These are phyloP conservation scores for Blastocystis sp. DNA, from an alignment of 352 stramenopile species.

Conservation along the genomic window DNA sequence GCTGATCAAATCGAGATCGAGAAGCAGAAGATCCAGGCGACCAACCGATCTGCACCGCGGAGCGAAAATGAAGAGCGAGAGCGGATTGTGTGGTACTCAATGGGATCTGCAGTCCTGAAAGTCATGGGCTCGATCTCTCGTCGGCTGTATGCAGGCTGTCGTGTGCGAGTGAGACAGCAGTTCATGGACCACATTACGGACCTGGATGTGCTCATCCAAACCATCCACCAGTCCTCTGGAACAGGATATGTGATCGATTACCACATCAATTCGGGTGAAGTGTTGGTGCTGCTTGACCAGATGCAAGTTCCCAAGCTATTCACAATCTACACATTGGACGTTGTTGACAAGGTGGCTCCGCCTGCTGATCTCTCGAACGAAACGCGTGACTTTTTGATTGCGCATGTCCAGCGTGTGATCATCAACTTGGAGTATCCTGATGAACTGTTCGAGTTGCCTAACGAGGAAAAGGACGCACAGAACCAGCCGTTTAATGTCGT, in stretches of 20 bases:
- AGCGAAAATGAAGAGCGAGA: slow-evolving; percentile 58
- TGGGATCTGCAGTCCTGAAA: slow-evolving; percentile 57
- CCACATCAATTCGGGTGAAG: slow-evolving; percentile 46
- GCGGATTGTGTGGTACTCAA: slow-evolving; percentile 60
- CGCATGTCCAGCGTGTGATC: slow-evolving; percentile 53
- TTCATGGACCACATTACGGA: slow-evolving; percentile 61
- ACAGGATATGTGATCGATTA: slow-evolving; percentile 62
- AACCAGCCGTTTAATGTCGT: slow-evolving; percentile 35
- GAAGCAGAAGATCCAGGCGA: slow-evolving; percentile 24
- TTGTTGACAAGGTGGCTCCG: slow-evolving; percentile 50
- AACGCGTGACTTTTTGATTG: slow-evolving; percentile 45
- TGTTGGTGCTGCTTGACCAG: slow-evolving; percentile 59
- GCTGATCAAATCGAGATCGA: slow-evolving; percentile 53
- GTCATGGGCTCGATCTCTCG: slow-evolving; percentile 58
- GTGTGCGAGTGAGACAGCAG: slow-evolving; percentile 45
- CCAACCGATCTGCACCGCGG: neutral
- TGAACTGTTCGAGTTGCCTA: slow-evolving; percentile 44
- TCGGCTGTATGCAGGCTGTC: slow-evolving; percentile 54
- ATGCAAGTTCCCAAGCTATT: slow-evolving; percentile 59
- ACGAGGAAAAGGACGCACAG: neutral
- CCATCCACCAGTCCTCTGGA: slow-evolving; percentile 51
- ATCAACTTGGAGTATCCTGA: slow-evolving; percentile 62
- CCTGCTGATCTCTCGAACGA: slow-evolving; percentile 29
- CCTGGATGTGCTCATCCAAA: slow-evolving; percentile 53
- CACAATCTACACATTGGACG: slow-evolving; percentile 57